Base-by-base conservation (phyloP, 164 flowering plant species). In the Magnolia sinica region DNA sequence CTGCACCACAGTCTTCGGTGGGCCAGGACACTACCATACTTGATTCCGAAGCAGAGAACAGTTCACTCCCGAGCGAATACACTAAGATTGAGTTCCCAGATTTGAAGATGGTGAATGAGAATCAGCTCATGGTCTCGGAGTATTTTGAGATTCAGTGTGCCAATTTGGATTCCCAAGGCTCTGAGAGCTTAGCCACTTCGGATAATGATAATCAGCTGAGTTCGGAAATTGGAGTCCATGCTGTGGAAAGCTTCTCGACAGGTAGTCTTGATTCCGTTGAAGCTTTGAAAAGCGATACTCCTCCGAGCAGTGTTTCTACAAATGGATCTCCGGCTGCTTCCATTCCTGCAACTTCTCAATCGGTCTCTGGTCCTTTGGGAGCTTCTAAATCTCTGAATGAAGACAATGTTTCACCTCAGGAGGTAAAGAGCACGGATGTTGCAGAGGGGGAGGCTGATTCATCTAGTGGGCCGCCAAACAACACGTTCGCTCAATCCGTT, bases 1-100 rank as follows among this genome's bases (percentile, higher is more conserved):
- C 93, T n/a, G 74, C 73, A 1, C 81, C 84, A 1, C 75, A 78
- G 13, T n/a, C 76, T 23, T 31, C 79, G 45, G 66, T 78, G 73
- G 74, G 74, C n/a, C 23, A 80, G 13, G 81, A 82, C 74, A 79
- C 72, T 24, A 68, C 72, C 52, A 78, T 27, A 50, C 78, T 78
- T 73, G 92, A 80, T 70, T 76, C 80, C 0, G 89, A 88, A n/a
- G 73, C 67, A 1, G 78, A 29, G n/a, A 29, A 73, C 0, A 87
- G 83, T 70, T 82, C 90, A 14, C 65, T 81, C 37, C 65, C 89
- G 0, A 29, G 79, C 71, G 93, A 92, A 7, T 74, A 83, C 8
- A 90, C 85, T 37, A 92, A 85, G 84, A 89, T 96, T 20, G 98
- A 94, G 88, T 96, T 96, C 80, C 99, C 97, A 0, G 99, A 96